phyloP scores from a whole-genome alignment of 2,329 filamentous ascomycete genomes.

The Exophiala dermatitidis region DNA sequence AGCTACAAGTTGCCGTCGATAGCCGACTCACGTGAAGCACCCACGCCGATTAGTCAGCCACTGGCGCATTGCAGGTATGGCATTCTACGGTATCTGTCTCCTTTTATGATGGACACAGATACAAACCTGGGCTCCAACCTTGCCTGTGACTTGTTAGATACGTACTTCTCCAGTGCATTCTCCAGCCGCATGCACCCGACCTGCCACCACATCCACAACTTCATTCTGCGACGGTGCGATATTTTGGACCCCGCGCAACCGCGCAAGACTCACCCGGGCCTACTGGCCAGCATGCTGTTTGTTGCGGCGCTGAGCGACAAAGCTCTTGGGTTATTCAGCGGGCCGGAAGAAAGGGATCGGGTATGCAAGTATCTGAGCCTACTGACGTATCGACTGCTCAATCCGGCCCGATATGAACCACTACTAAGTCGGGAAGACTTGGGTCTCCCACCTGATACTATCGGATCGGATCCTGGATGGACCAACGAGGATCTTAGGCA shows the following conservation, averaged over 20 bases:
- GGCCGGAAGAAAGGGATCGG: constrained; percentile 36
- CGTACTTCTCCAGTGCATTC: constrained; percentile 43
- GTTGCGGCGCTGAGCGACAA: constrained; percentile 44
- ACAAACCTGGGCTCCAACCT: constrained; percentile 25
- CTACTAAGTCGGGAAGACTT: constrained; percentile 28
- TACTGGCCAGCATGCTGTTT: constrained; percentile 45
- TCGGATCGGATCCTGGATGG: constrained; percentile 15
- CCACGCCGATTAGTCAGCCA: constrained; percentile 16
- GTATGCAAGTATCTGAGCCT: constrained; percentile 28
- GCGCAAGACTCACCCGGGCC: constrained; percentile 39
- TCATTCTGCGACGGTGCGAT: constrained; percentile 42
- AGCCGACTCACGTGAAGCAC: constrained; percentile 16
- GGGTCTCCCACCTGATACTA: constrained; percentile 14
- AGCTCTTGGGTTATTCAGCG: constrained; percentile 38
- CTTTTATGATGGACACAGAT: constrained; percentile 11
- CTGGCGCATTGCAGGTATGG: constrained; percentile 17
- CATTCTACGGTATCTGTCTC: constrained; percentile 19
- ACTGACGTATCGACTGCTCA: constrained; percentile 33
- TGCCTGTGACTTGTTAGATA: constrained; percentile 44
- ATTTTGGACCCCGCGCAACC: constrained; percentile 38
- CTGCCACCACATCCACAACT: constrained; percentile 44
- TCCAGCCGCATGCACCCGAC: constrained; percentile 40
- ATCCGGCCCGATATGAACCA: constrained; percentile 20
- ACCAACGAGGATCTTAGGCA: constrained; percentile 18
- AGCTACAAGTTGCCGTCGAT: constrained; percentile 22